Evolutionary conservation across 495 filamentous ascomycete genomes (phyloP).

Genomic region (Tetracladium marchalianum): DNA sequence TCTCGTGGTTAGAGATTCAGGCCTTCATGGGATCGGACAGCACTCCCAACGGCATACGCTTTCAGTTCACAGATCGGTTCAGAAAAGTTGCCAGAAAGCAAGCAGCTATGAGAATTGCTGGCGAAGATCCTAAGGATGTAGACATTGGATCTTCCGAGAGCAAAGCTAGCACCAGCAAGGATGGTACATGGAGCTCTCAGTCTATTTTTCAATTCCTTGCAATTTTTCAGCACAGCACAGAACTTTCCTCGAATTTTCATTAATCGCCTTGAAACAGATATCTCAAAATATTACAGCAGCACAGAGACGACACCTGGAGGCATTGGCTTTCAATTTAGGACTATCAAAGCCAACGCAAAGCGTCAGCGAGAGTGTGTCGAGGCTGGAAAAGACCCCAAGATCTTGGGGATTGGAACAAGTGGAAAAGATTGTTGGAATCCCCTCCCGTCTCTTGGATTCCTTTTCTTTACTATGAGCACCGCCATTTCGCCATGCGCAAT

Average conservation of each 20-base stretch:
- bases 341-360: slow-evolving; percentile 13
- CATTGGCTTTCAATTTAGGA: slow-evolving; percentile 14
- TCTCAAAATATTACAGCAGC: slow-evolving; percentile 14
- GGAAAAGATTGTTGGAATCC: neutral
- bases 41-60: slow-evolving; percentile 6
- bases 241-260: too few relatives aligned
- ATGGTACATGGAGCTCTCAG: slow-evolving; percentile 1
- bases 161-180: neutral
- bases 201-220: slow-evolving; percentile 1
- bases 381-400: slow-evolving; percentile 13
- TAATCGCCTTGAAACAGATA: slow-evolving; percentile 2
- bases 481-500: too few relatives aligned
- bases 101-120: slow-evolving; percentile 2
- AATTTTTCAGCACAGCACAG: neutral
- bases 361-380: slow-evolving; percentile 4
- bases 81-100: slow-evolving; percentile 6
- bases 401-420: slow-evolving; percentile 6
- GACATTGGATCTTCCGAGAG: neutral
- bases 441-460: too few relatives aligned
- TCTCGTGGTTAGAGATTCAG: slow-evolving; percentile 6
- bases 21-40: slow-evolving; percentile 12
- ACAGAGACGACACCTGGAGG: slow-evolving; percentile 10
- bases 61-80: slow-evolving; percentile 7
- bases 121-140: slow-evolving; percentile 12
- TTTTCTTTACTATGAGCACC: neutral